phyloP scores from a whole-genome alignment of 257 asterid genomes.

The Solanum medicagineum region DNA sequence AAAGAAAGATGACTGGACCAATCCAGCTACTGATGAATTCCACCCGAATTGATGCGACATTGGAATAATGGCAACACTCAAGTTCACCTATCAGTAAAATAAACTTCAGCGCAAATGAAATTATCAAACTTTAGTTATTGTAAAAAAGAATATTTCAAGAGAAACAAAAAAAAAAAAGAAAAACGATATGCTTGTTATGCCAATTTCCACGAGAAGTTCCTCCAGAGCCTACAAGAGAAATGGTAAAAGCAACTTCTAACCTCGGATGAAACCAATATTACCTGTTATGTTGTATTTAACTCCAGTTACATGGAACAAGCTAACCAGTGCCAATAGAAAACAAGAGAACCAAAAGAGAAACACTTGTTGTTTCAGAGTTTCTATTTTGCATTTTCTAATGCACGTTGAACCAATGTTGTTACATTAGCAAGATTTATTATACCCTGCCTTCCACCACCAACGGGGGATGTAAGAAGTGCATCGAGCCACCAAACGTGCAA shows the following conservation, averaged over 20 bases:
- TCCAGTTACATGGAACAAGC: background rate
- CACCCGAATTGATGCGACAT: conserved; percentile 98
- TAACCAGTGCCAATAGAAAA: background rate
- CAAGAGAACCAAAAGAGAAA: background rate
- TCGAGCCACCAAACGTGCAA: background rate
- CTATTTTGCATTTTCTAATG: background rate
- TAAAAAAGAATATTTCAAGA: background rate
- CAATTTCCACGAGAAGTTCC: background rate
- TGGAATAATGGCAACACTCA: conserved; percentile 93
- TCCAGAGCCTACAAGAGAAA: background rate
- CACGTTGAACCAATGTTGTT: background rate
- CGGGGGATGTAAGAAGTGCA: background rate
- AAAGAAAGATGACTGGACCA: conserved; percentile 97
- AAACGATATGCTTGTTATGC: background rate
- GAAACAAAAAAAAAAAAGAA: background rate
- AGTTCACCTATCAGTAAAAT: conserved; percentile 56
- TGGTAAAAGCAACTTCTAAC: background rate
- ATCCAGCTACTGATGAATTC: conserved; percentile 88
- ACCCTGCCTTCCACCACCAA: background rate
- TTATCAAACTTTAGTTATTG: background rate
- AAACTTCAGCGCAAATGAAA: background rate
- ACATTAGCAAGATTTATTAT: background rate
- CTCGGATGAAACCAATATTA: background rate
- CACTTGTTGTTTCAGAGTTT: background rate
- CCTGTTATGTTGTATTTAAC: background rate